Evolutionary conservation across 1,284 basidiomycete species (phyloP), one percentile per base, ranked within the genome.

Genomic region (Hypsizygus ulmarius): DNA sequence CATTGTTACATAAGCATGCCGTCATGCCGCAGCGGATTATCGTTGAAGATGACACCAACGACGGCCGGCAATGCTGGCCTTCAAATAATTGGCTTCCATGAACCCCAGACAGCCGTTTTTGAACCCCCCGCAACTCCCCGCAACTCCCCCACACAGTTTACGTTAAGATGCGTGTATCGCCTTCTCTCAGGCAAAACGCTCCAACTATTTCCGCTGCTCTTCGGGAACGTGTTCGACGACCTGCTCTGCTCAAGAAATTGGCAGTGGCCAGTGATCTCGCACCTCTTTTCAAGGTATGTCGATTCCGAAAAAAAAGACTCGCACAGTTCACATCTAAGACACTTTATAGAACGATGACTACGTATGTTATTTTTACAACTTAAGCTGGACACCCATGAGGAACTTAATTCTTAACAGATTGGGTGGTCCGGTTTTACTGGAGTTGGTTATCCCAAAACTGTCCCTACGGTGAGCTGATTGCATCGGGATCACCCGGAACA

Each of bases 351-450:
- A 75, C 47, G 70, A 69, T 56, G 73, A 74, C 56, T 75, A 75
- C 59, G 72, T 73, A 38, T 12, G 68, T 63, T 12, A 68, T 63
- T 14, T 18, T 0, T 30, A n/a, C 27, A 15, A 1, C 38, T 14
- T 15, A 30, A 16, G n/a, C 18, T 30, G 6, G 11, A 35, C 36
- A 18, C 9, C 14, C n/a, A 28, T n/a, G 18, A 34, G 29, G 29
- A 16, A 29, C 11, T 18, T 36, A 18, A 25, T 19, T 21, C 14
- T 6, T 19, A 35, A 16, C 56, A 74, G 70, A 72, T 77, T 46
- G 75, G 74, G 14, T 78, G 73, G 72, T 73, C 70, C 34, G 75
- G 74, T 8, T 77, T 75, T 54, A 76, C 74, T 25, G 73, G 73
- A 37, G 73, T 77, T 2, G 75, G 76, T 4, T 78, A 78, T 56